A percentile compares a stretch with the other conserved stretches of the same genome.
Evolutionary conservation across 163 green algal species (phyloP).

Genomic region (Scenedesmus sp.): DNA sequence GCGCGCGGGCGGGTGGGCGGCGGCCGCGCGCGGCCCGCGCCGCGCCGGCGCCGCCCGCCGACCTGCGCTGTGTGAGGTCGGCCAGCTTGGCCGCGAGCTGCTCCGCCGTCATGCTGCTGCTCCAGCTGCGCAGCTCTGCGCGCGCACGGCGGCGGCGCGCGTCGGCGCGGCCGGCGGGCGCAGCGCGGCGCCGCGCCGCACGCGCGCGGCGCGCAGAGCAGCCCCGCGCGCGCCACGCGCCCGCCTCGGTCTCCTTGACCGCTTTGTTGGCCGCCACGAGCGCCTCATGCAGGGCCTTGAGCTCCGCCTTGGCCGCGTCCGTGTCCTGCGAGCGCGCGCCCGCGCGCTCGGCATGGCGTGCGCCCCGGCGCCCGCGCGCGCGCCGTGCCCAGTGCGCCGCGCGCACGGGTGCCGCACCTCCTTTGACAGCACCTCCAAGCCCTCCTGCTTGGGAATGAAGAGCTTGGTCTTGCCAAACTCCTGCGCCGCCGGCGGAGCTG

Average conservation of each 20-base stretch:
- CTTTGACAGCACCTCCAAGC: slow-evolving; percentile 60
- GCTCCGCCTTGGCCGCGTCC: slow-evolving; percentile 54
- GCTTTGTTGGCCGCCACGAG: slow-evolving; percentile 50
- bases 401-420: slow-evolving; percentile 47
- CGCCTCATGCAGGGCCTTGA: slow-evolving; percentile 57
- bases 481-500: too few relatives aligned
- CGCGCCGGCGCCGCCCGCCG: too few relatives aligned
- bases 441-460: slow-evolving; percentile 75
- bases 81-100: slow-evolving; percentile 50
- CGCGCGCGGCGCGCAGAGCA: too few relatives aligned
- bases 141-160: neutral
- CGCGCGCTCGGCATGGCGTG: too few relatives aligned
- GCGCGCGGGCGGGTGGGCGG: too few relatives aligned
- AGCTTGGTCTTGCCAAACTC: slow-evolving; percentile 93
- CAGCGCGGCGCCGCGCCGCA: too few relatives aligned
- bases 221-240: neutral
- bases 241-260: slow-evolving; percentile 41
- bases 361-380: too few relatives aligned
- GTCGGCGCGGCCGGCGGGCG: too few relatives aligned
- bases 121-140: slow-evolving; percentile 63
- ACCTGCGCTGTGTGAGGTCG: slow-evolving; percentile 41
- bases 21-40: too few relatives aligned
- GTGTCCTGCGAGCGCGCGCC: slow-evolving; percentile 65
- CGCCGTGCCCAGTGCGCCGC: neutral
- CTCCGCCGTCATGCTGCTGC: slow-evolving; percentile 52